These are phyloP conservation scores for Zostera marina DNA, from an alignment of 116 monocot genomes.

Conservation along the genomic window DNA sequence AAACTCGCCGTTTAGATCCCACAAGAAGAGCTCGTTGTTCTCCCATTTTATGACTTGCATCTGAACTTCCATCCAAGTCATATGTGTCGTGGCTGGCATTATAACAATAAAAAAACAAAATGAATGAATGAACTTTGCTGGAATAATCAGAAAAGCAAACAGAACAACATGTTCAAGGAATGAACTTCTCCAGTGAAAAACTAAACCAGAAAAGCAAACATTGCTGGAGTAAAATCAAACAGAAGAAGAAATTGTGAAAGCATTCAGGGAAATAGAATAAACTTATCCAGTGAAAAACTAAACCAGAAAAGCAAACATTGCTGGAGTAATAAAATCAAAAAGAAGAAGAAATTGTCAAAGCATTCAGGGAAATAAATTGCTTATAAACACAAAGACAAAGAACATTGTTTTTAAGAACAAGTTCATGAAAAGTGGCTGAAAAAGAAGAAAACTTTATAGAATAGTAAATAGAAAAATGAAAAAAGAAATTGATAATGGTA, in stretches of 20 bases:
- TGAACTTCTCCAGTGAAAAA: no score
- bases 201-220: neutral
- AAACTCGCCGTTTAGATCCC: constrained; percentile 35
- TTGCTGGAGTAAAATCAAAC: neutral
- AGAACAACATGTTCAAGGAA: neutral
- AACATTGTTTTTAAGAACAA: no score
- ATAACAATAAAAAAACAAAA: constrained; percentile 2
- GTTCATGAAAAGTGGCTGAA: no score
- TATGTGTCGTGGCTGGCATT: constrained; percentile 32
- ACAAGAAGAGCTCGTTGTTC: constrained; percentile 32
- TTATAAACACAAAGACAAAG: no score
- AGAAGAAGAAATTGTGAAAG: no score
- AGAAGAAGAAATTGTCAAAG: no score
- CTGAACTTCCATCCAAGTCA: constrained; percentile 28
- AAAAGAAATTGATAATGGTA: neutral
- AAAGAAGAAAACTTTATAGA: no score
- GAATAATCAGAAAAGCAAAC: neutral
- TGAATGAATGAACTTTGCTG: neutral
- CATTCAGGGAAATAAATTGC: no score
- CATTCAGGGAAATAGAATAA: neutral
- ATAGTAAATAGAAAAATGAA: neutral
- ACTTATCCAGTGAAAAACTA: no score
- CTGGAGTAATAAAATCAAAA: neutral
- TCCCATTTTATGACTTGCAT: constrained; percentile 22
- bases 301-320: neutral